Evolutionary conservation across 176 grass and related monocot genomes (phyloP).

Genomic region (Aegilops bicornis): DNA sequence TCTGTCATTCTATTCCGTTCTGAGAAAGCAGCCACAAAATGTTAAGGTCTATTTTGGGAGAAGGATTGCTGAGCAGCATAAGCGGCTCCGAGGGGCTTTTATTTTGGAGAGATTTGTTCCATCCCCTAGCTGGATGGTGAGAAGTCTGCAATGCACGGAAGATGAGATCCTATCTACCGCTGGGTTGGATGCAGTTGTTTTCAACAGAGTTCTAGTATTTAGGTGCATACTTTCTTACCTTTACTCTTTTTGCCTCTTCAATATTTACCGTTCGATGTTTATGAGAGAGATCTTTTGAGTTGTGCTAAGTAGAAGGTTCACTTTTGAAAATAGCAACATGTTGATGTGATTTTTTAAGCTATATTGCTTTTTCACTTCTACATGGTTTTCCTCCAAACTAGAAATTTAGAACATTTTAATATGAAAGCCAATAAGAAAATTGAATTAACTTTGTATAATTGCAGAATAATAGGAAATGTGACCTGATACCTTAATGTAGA

Average conservation of each 20-base stretch:
- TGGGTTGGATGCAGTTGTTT: conserved; percentile 91
- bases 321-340: background rate
- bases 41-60: conserved; percentile 89
- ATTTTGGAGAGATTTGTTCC: conserved; percentile 89
- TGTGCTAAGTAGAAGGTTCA: background rate
- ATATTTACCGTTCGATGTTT: background rate
- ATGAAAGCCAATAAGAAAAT: background rate
- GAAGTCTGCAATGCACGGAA: conserved; percentile 74
- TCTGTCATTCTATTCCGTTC: conserved; percentile 73
- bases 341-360: background rate
- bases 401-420: background rate
- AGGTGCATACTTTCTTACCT: conserved; percentile 46
- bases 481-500: background rate
- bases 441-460: background rate
- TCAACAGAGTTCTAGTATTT: conserved; percentile 81
- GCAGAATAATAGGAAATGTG: background rate
- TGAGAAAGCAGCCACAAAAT: conserved; percentile 89
- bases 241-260: background rate
- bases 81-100: conserved; percentile 54
- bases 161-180: conserved; percentile 71
- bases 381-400: background rate
- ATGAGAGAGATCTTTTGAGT: background rate
- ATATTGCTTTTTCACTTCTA: background rate
- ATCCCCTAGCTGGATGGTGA: conserved; percentile 78
- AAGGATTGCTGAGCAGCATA: conserved; percentile 65